A percentile compares a stretch with the other conserved stretches of the same genome.
Evolutionary conservation across 805 yeast species (phyloP).

Genomic region (Millerozyma acaciae): DNA sequence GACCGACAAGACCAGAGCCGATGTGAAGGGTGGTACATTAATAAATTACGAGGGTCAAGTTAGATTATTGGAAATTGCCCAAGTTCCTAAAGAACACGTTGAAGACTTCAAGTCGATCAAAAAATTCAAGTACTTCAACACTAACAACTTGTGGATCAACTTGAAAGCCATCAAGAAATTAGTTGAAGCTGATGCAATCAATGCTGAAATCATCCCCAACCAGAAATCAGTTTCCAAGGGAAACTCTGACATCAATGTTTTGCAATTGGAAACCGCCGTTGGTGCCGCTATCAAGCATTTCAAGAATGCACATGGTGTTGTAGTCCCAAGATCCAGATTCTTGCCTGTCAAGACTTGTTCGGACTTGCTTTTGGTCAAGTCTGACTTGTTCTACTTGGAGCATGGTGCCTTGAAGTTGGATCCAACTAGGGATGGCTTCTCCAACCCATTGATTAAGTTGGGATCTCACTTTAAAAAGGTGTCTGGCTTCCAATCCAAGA

Average conservation of each 20-base stretch:
- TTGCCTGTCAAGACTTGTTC: conserved; percentile 98
- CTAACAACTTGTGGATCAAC: conserved; percentile 97
- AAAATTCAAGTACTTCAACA: conserved; percentile 96
- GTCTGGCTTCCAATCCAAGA: conserved; percentile 80
- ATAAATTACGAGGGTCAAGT: conserved; percentile 94
- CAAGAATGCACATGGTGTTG: conserved; percentile 93
- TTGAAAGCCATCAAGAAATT: conserved; percentile 90
- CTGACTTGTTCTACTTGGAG: conserved; percentile 85
- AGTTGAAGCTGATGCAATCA: conserved; percentile 75
- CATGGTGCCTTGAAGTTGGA: conserved; percentile 89
- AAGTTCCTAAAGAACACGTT: conserved; percentile 96
- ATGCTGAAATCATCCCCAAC: conserved; percentile 95
- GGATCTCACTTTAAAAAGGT: conserved; percentile 98
- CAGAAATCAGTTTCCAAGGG: conserved; percentile 78
- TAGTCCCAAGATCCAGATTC: conserved; percentile 96
- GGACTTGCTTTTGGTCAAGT: conserved; percentile 88
- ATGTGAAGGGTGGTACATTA: conserved; percentile 98
- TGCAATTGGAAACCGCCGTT: conserved; percentile 97
- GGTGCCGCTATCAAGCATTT: conserved; percentile 99
- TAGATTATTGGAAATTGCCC: conserved; percentile 92
- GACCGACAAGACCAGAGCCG: conserved; percentile 98
- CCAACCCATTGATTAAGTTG: conserved; percentile 90
- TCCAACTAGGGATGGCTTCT: conserved; percentile 81
- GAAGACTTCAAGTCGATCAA: conserved; percentile 98
- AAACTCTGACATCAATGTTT: conserved; percentile 71